Conservation (phyloP, 148 eudicot genomes). For the Rhododendron griersonianum region DNA sequence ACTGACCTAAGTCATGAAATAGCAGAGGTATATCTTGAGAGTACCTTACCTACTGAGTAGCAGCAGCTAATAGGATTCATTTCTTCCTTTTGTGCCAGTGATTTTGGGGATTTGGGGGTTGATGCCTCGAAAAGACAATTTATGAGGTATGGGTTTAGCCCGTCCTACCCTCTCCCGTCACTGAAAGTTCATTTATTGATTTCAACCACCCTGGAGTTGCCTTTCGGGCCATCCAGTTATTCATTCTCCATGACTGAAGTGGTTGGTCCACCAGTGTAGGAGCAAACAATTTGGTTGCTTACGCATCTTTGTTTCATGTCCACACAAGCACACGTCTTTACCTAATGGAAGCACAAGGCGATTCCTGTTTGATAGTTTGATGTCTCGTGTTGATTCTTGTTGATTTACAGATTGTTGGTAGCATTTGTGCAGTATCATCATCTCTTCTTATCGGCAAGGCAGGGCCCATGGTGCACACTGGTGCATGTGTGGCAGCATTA, state of each 20-base stretch:
- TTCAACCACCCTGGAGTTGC: background rate
- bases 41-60: background rate
- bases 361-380: background rate
- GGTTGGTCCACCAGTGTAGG: background rate
- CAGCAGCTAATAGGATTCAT: background rate
- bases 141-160: background rate
- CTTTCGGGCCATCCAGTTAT: no score
- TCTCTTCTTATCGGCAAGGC: slow-evolving; percentile 91
- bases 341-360: background rate
- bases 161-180: background rate
- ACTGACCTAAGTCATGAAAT: background rate
- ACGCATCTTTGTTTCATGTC: background rate
- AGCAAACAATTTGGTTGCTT: slow-evolving; percentile 3
- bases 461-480: slow-evolving; percentile 90
- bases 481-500: slow-evolving; percentile 74
- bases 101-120: background rate
- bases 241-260: background rate
- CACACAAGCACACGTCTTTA: background rate
- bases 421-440: slow-evolving; percentile 74
- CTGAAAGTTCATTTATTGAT: background rate
- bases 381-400: slow-evolving; percentile 5
- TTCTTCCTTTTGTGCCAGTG: background rate
- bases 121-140: background rate
- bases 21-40: background rate
- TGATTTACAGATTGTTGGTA: slow-evolving; percentile 69